Evolutionary conservation across 257 asterid species (phyloP).

Genomic region (Leptodermis oblonga): DNA sequence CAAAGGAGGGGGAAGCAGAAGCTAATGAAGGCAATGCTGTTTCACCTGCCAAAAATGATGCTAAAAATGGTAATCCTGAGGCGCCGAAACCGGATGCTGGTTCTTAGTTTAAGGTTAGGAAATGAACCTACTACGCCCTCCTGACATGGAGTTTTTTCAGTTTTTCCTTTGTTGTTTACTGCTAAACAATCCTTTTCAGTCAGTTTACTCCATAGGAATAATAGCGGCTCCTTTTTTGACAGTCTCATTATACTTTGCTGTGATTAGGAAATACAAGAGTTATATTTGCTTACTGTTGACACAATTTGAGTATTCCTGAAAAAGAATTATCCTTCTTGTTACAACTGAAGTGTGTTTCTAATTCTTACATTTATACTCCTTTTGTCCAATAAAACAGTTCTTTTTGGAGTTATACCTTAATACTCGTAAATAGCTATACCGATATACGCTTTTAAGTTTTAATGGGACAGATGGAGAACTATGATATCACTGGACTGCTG

Average conservation of each 20-base stretch:
- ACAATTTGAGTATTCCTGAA: background rate
- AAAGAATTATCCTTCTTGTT: background rate
- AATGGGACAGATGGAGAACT: too few species aligned
- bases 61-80: slow-evolving; percentile 15
- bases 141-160: too few species aligned
- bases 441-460: too few species aligned
- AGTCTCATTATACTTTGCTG: background rate
- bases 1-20: slow-evolving; percentile 18
- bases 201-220: slow-evolving; percentile 21
- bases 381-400: too few species aligned
- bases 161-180: background rate
- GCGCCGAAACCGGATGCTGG: slow-evolving; percentile 25
- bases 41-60: slow-evolving; percentile 17
- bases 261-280: background rate
- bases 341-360: background rate
- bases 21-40: slow-evolving; percentile 13
- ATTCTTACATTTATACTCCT: background rate
- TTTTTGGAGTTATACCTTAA: too few species aligned
- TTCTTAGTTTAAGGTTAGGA: slow-evolving; percentile 29
- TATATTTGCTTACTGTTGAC: background rate
- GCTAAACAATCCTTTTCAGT: slow-evolving; percentile 1
- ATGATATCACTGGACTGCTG: background rate
- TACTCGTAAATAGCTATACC: too few species aligned
- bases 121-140: too few species aligned
- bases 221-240: slow-evolving; percentile 22